phyloP scores from a whole-genome alignment of 1,284 basidiomycete genomes.

The Cryptococcus sp. region DNA sequence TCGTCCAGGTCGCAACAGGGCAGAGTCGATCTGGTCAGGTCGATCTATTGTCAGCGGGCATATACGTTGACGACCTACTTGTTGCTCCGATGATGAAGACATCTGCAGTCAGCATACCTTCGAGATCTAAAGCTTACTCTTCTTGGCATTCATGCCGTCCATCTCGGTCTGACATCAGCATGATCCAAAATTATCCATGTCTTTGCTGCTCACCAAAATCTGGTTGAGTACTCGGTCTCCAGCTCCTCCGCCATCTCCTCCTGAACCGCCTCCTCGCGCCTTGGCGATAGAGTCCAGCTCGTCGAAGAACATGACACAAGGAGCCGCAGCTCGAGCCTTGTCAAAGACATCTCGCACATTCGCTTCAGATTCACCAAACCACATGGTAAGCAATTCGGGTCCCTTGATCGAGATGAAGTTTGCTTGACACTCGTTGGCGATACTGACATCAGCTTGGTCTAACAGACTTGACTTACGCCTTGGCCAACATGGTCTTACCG shows the following conservation, averaged over 20 bases:
- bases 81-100: constrained; percentile 99
- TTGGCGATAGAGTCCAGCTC: constrained; percentile 99
- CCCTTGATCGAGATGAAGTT: constrained; percentile 66
- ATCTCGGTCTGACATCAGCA: constrained; percentile 72
- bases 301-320: constrained; percentile 99
- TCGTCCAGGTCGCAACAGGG: constrained; percentile 95
- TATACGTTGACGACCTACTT: constrained; percentile 43
- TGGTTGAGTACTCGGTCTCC: constrained; percentile 97
- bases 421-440: constrained; percentile 98
- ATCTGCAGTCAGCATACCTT: constrained; percentile 43
- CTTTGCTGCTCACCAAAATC: constrained; percentile 57
- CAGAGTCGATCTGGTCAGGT: constrained; percentile 98
- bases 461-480: constrained; percentile 74
- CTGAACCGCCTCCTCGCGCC: constrained; percentile 77
- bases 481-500: constrained; percentile 94
- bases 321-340: constrained; percentile 97
- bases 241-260: constrained; percentile 83
- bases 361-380: constrained; percentile 99
- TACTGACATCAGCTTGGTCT: constrained; percentile 85
- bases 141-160: constrained; percentile 99
- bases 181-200: no score
- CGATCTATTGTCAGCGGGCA: constrained; percentile 55
- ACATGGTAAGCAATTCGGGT: constrained; percentile 96
- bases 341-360: constrained; percentile 99
- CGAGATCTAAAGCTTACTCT: constrained; percentile 52